These are phyloP conservation scores for Choricystis sp. DNA, from an alignment of 139 green algal species.

Conservation along the genomic window DNA sequence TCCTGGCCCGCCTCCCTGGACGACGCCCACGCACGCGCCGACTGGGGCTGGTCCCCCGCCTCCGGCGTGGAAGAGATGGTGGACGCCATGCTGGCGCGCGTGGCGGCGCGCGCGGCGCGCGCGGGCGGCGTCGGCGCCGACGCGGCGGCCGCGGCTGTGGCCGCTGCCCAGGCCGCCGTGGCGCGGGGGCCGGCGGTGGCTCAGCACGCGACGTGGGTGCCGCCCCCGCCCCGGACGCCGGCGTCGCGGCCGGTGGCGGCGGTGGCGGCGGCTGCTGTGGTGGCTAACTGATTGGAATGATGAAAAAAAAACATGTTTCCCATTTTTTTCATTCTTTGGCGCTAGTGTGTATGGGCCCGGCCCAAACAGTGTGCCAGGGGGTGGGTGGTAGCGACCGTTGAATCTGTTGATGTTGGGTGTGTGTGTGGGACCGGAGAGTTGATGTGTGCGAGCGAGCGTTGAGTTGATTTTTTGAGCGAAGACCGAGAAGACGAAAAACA, in stretches of 20 bases:
- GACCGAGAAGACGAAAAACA: background rate
- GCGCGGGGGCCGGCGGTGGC: no score
- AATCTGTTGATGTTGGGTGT: background rate
- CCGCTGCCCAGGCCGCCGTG: no score
- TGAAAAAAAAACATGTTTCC: no score
- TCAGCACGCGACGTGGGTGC: background rate
- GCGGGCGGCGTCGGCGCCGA: no score
- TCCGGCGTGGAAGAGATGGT: constrained; percentile 5
- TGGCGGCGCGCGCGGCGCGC: background rate
- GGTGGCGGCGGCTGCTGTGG: background rate
- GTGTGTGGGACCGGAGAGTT: background rate
- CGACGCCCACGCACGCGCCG: constrained; percentile 29
- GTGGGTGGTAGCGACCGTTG: background rate
- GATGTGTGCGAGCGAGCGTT: background rate
- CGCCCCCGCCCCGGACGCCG: no score
- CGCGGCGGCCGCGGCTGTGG: background rate
- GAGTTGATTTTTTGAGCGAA: background rate
- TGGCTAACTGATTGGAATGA: background rate
- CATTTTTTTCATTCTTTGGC: no score
- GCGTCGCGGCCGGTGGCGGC: no score
- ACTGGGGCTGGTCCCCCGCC: constrained; percentile 19
- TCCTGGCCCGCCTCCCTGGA: constrained; percentile 44
- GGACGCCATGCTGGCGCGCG: background rate
- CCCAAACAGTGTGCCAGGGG: no score
- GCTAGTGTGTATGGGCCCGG: no score